Evolutionary conservation across 169 alveolate species (phyloP), one percentile per base, ranked within the genome.

Genomic region (Eimeria maxima): DNA sequence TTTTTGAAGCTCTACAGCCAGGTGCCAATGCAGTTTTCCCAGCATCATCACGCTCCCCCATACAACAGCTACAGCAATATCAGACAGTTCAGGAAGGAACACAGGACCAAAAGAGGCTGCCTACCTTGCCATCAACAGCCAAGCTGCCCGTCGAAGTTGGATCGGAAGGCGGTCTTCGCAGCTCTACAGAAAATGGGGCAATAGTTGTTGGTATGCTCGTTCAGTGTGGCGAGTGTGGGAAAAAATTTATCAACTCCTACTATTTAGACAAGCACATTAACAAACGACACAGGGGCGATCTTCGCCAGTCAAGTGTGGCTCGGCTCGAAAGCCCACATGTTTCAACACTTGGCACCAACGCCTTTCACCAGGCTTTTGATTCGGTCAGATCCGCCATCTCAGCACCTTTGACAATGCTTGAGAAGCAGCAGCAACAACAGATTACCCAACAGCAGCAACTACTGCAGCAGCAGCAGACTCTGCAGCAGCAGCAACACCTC

Each of bases 201-300:
- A 42, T 94, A 33, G 89, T 94, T 29, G 96, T 94, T 38, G 96
- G 96, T 22, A 84, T 94, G 94, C 89, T 94, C 73, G 96, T 94
- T 22, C 96, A 89, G 80, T 94, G 96, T 42, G 96, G 81, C 71
- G 93, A 83, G 78, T 94, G 96, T 47, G 96, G 96, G 42, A 94
- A 94, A 74, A 94, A 94, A 81, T 94, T 94, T 45, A 94, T 94
- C 53, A 94, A 94, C 81, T 94, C 96, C 5, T 84, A 65, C 94
- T 94, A 94, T 42, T 69, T 94, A 74, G 94, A 94, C 13, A 94
- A 84, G 55, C 96, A 94, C 60, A 94, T 74, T 33, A 47, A 94
- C 71, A 94, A 84, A 71, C 73, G 96, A 29, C 96, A 94, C 63
- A n/a, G 96, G 71, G 90, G 80, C 8, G 81, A 42, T 63, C 1